Percentiles rank a stretch among this genome's conserved stretches.
Conservation (phyloP, 768 basidiomycete species). For the Piloderma croceum region DNA sequence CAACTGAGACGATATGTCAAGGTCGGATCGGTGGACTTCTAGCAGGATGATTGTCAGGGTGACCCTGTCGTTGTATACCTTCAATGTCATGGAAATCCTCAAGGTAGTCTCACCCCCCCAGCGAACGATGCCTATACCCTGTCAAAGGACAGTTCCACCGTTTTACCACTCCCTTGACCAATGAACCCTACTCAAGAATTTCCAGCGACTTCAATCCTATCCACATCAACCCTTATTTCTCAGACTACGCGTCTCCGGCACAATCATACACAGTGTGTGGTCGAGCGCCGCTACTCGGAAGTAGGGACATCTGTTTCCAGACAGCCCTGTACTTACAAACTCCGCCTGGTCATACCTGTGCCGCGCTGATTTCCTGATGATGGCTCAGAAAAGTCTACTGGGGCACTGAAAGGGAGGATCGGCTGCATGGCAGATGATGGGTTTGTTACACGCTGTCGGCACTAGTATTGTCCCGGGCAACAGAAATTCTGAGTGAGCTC, state of each 20-base stretch:
- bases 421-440: constrained; percentile 96
- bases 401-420: constrained; percentile 99
- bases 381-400: constrained; percentile 95
- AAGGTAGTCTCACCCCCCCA: constrained; percentile 73
- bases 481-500: constrained; percentile 87
- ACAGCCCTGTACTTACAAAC: no score
- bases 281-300: constrained; percentile 90
- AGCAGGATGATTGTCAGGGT: constrained; percentile 81
- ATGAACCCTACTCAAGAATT: constrained; percentile 91
- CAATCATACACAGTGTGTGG: constrained; percentile 98
- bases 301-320: no score
- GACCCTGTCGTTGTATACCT: constrained; percentile 93
- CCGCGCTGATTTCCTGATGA: constrained; percentile 92
- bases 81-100: constrained; percentile 79
- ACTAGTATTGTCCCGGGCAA: constrained; percentile 92
- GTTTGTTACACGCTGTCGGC: constrained; percentile 78
- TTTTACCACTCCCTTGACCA: constrained; percentile 83
- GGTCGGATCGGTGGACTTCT: constrained; percentile 83
- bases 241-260: constrained; percentile 88
- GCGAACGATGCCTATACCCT: constrained; percentile 85
- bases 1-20: constrained; percentile 84
- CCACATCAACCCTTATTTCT: constrained; percentile 97
- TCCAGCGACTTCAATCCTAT: constrained; percentile 99
- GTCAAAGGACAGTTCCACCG: constrained; percentile 52
- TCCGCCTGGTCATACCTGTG: no score